Percentiles rank a stretch among this genome's conserved stretches.
phyloP scores from a whole-genome alignment of 495 filamentous ascomycete species.

The Neurospora discreta region DNA sequence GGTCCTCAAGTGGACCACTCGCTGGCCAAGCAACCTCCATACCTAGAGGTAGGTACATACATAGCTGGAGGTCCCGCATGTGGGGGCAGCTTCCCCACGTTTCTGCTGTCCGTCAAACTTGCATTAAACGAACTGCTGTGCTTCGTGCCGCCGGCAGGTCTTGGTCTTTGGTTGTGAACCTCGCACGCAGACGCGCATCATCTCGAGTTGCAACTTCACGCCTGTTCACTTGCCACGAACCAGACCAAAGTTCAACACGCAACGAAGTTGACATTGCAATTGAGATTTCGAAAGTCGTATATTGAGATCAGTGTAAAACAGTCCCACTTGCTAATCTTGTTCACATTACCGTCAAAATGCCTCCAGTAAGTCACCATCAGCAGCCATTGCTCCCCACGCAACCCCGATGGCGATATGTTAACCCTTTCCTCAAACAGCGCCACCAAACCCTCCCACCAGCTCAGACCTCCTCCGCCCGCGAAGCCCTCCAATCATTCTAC shows the following conservation, averaged over 20 bases:
- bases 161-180: not conserved
- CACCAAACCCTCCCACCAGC: slow-evolving; percentile 42
- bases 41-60: too few species aligned
- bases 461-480: slow-evolving; percentile 75
- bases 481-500: slow-evolving; percentile 81
- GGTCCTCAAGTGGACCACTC: not conserved
- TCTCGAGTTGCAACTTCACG: not conserved
- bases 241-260: not conserved
- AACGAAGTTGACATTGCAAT: not conserved
- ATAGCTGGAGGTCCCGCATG: too few species aligned
- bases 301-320: not conserved
- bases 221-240: not conserved
- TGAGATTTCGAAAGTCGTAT: not conserved
- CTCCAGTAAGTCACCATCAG: slow-evolving; percentile 27
- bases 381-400: not conserved
- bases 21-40: not conserved
- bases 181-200: not conserved
- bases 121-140: not conserved
- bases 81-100: not conserved
- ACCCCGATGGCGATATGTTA: not conserved
- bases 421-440: slow-evolving; percentile 17
- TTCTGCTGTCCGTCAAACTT: not conserved
- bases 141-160: not conserved
- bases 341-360: slow-evolving; percentile 23
- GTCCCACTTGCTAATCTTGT: too few species aligned